Percentiles rank a stretch among this genome's conserved stretches.
Evolutionary conservation across 805 yeast species (phyloP).

Genomic region (Candida stauntonica): DNA sequence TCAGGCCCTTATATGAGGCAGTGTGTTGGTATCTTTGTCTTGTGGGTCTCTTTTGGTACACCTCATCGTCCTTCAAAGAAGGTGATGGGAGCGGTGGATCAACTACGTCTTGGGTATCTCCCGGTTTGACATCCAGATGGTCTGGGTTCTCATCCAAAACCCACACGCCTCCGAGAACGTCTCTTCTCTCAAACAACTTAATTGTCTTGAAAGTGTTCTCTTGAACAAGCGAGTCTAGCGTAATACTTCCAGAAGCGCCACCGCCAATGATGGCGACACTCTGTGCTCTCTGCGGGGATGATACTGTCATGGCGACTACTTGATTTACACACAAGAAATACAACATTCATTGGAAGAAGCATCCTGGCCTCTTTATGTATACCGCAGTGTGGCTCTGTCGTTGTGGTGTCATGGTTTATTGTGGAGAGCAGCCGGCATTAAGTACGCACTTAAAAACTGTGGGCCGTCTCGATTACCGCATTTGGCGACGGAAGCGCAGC

Average conservation of each 20-base stretch:
- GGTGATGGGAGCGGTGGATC: conserved; percentile 28
- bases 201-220: conserved; percentile 33
- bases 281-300: neutral
- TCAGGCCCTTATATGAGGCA: conserved; percentile 29
- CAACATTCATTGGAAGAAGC: no score
- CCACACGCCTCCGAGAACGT: conserved; percentile 42
- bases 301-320: no score
- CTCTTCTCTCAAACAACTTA: conserved; percentile 38
- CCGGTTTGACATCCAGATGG: conserved; percentile 25
- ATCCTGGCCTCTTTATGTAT: no score
- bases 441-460: no score
- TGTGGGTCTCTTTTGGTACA: conserved; percentile 2
- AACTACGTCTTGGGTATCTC: conserved; percentile 21
- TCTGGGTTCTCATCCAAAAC: conserved; percentile 21
- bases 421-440: no score
- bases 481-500: neutral
- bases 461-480: neutral
- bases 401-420: no score
- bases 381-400: no score
- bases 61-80: neutral
- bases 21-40: conserved; percentile 29
- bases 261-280: conserved; percentile 44
- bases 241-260: conserved; percentile 47
- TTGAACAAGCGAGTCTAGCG: conserved; percentile 35
- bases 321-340: no score